Conservation (phyloP, 441 rosid species). For the Corymbia citriodora region DNA sequence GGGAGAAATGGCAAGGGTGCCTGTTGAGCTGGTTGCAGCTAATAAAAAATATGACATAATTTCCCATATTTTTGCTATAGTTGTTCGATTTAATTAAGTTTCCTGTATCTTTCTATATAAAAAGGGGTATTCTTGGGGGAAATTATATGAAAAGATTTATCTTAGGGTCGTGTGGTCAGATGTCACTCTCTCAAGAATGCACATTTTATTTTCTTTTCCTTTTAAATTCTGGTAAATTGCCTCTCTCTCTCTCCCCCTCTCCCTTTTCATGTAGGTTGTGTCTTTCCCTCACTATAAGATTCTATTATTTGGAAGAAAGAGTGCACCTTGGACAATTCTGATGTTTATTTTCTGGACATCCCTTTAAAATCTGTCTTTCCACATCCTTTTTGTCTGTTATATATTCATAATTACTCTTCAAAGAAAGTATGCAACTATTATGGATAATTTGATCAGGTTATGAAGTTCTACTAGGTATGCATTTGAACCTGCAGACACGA, state of each 20-base stretch:
- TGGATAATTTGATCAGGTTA: not conserved
- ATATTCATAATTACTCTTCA: not conserved
- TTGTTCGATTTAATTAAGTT: not conserved
- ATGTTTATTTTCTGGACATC: not conserved
- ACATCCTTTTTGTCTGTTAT: not conserved
- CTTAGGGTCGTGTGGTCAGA: not conserved
- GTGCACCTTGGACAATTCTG: not conserved
- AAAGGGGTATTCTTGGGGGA: not conserved
- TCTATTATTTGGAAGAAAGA: not conserved
- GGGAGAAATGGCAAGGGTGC: not conserved
- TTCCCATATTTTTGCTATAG: not conserved
- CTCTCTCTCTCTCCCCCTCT: not conserved
- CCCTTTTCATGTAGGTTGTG: not conserved
- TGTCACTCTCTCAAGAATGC: not conserved
- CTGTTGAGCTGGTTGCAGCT: not conserved
- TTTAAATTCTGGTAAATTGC: not conserved
- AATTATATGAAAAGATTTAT: not conserved
- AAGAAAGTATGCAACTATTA: not conserved
- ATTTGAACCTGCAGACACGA: not conserved
- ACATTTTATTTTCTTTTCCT: not conserved
- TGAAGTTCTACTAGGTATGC: not conserved
- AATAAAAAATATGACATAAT: not conserved
- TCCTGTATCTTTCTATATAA: not conserved
- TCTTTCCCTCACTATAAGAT: not conserved
- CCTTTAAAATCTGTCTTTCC: not conserved